phyloP scores from a whole-genome alignment of 495 filamentous ascomycete genomes.

The Penicillium mononematosum region DNA sequence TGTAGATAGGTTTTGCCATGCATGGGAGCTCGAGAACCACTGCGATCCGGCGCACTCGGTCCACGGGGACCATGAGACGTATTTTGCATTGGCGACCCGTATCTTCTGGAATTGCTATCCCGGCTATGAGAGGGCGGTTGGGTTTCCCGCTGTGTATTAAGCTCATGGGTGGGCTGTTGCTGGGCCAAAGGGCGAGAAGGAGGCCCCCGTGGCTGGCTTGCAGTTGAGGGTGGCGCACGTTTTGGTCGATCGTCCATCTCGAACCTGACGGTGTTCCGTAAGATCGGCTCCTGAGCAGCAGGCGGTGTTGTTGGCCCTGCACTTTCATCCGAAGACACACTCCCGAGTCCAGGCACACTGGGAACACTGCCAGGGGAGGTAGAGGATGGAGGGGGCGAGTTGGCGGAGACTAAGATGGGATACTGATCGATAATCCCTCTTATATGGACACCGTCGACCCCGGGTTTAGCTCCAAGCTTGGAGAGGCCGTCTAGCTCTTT shows the following conservation, averaged over 20 bases:
- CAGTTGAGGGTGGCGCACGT: conserved; percentile 7
- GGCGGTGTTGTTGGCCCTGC: conserved; percentile 38
- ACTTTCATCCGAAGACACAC: conserved; percentile 40
- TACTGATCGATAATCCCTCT: conserved; percentile 49
- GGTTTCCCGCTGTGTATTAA: background rate
- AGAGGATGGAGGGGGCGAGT: conserved; percentile 22
- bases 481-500: conserved; percentile 41
- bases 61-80: conserved; percentile 6
- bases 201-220: conserved; percentile 17
- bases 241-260: conserved; percentile 1
- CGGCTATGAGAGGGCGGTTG: conserved; percentile 1
- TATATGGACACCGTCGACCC: conserved; percentile 37
- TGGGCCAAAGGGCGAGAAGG: conserved; percentile 1
- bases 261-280: conserved; percentile 15
- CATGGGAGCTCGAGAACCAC: conserved; percentile 11
- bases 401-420: conserved; percentile 40
- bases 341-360: conserved; percentile 21
- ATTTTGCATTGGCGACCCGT: conserved; percentile 4
- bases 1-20: conserved; percentile 2
- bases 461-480: conserved; percentile 35
- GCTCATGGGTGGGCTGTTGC: conserved; percentile 6
- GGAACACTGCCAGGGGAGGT: conserved; percentile 14
- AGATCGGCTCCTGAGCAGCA: conserved; percentile 22
- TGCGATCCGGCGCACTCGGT: conserved; percentile 6
- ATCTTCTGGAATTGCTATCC: background rate